Evolutionary conservation across 1,139 yeast species (phyloP), one percentile per base, ranked within the genome.

Genomic region (Candida pseudoviswanathii): DNA sequence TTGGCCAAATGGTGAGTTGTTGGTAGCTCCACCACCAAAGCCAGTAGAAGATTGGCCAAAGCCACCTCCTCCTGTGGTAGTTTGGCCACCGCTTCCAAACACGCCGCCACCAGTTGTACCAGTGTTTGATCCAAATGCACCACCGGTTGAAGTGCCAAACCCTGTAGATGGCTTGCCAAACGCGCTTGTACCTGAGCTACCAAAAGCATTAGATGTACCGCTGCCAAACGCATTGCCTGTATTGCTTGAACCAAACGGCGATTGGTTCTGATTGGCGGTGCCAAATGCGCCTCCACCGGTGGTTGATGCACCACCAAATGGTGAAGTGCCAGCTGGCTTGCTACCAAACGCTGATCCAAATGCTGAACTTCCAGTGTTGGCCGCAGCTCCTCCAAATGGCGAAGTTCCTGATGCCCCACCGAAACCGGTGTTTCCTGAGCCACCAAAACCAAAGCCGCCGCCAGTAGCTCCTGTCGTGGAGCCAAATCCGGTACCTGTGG

Each of bases 361-460:
- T 46, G 9, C 63, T 57, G 47, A 41, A 6, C 50, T 51, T 5
- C 51, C 41, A 9, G 66, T 63, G 44, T 62, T 60, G 5, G 63
- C 57, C 29, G 63, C 16, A 16, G 16, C 57, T 30, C 56, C 55
- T 6, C 68, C 70, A 53, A 65, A 63, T 21, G 57, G 57, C 24
- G 55, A 51, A 6, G 51, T 34, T 25, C 44, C 44, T 16, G 46
- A 39, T 25, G 46, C 44, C 60, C 53, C 43, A 7, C 60, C 64
- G 50, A 52, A 55, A 16, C 37, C 46, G 10, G 53, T 54, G 31
- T 46, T 45, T n/a, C 47, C 52, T 7, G 55, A 46, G 50, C 40
- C 74, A 21, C 73, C 74, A 54, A 70, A 70, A 36, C 55, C 54
- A 34, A 44, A 54, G 32, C 61, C 54, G 36, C 63, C 59, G 24